Conservation (phyloP, 768 basidiomycete genomes). For the Tulasnella sp. region DNA sequence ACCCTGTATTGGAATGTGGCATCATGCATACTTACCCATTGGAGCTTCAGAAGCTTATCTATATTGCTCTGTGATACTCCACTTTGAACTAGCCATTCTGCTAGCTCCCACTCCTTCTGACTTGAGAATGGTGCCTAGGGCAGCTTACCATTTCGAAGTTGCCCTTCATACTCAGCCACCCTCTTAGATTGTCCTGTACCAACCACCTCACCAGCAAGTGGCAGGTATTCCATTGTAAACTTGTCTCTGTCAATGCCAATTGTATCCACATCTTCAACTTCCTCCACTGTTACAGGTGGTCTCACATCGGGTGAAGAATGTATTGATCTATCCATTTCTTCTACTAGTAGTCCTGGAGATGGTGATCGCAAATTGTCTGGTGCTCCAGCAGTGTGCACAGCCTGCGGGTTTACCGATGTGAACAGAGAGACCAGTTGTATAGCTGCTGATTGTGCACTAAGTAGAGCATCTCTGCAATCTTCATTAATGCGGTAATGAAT, state of each 20-base stretch:
- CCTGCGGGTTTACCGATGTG: neutral
- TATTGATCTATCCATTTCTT: neutral
- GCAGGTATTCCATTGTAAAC: neutral
- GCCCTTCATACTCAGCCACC: neutral
- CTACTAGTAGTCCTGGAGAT: too few relatives aligned
- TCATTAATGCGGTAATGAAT: neutral
- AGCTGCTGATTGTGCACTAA: neutral
- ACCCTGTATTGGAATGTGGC: neutral
- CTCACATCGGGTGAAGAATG: neutral
- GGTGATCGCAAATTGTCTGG: neutral
- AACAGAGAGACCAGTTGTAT: neutral
- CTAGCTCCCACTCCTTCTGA: constrained; percentile 21
- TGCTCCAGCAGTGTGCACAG: too few relatives aligned
- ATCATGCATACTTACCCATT: neutral
- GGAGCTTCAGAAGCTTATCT: constrained; percentile 14
- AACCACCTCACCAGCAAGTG: neutral
- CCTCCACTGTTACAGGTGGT: neutral
- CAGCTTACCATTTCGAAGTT: neutral
- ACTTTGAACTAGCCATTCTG: constrained; percentile 13
- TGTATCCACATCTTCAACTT: neutral
- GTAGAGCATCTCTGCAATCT: neutral
- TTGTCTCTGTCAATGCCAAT: neutral
- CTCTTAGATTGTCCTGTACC: neutral
- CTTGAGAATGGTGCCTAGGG: constrained; percentile 16
- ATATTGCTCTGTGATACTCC: neutral